Percentiles rank a stretch among this genome's conserved stretches.
Conservation (phyloP, 306 rosid species). For the Cajanus cajan region DNA sequence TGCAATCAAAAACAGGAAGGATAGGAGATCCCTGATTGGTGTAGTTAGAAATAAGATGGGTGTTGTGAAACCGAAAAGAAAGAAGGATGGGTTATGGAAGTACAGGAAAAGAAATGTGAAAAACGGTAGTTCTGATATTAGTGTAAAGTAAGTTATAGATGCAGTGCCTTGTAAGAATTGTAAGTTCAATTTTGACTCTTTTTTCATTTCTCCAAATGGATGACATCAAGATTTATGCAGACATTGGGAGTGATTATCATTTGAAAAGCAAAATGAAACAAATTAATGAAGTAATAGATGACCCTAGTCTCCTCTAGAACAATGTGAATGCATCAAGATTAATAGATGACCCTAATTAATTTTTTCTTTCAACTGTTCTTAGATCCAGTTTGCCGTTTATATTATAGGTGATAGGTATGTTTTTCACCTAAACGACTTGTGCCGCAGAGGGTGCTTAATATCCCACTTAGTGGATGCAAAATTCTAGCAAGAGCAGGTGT, state of each 20-base stretch:
- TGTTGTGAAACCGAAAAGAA: slow-evolving; percentile 48
- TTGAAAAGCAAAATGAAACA: not conserved
- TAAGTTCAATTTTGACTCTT: slow-evolving; percentile 19
- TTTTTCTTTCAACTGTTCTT: slow-evolving; percentile 50
- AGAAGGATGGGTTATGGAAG: slow-evolving; percentile 96
- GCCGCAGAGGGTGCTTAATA: slow-evolving; percentile 43
- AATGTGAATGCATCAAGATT: not conserved
- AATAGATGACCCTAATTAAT: slow-evolving; percentile 38
- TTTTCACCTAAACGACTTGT: slow-evolving; percentile 72
- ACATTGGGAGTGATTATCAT: not conserved
- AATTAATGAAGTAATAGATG: not conserved
- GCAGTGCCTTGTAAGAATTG: slow-evolving; percentile 11
- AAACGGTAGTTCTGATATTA: slow-evolving; percentile 18
- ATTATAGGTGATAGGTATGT: slow-evolving; percentile 59
- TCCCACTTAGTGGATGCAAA: slow-evolving; percentile 11
- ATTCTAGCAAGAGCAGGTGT: not conserved
- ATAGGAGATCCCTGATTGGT: slow-evolving; percentile 65
- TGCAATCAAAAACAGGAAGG: slow-evolving; percentile 59
- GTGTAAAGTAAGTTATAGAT: not conserved
- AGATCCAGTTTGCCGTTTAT: slow-evolving; percentile 79
- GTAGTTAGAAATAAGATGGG: slow-evolving; percentile 66
- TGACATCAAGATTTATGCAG: not conserved
- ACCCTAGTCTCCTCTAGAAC: not conserved
- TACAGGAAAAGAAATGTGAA: slow-evolving; percentile 47
- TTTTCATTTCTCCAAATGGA: not conserved